phyloP scores from a whole-genome alignment of 306 rosid species.

The Abrus precatorius region DNA sequence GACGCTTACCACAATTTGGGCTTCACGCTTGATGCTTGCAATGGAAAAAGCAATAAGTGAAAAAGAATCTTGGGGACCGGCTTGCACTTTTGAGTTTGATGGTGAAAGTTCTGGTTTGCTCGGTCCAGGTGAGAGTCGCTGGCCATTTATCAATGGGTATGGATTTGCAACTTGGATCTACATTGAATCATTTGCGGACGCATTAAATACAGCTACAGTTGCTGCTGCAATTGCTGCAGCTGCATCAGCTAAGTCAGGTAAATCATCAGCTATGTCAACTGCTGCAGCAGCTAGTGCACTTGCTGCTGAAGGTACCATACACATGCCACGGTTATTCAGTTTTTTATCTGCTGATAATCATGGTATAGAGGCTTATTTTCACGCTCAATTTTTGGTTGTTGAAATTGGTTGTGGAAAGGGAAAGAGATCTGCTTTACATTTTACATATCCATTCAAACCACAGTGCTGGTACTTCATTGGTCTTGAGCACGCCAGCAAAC shows the following conservation, averaged over 20 bases:
- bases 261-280: constrained; percentile 98
- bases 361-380: constrained; percentile 98
- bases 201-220: constrained; percentile 95
- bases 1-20: constrained; percentile 83
- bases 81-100: constrained; percentile 93
- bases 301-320: constrained; percentile 97
- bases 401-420: constrained; percentile 94
- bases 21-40: constrained; percentile 79
- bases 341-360: constrained; percentile 96
- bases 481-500: constrained; percentile 86
- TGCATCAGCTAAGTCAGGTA: constrained; percentile 94
- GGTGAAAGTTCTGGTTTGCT: constrained; percentile 99
- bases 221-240: constrained; percentile 99
- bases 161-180: constrained; percentile 99
- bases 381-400: constrained; percentile 97
- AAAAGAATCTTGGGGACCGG: constrained; percentile 95
- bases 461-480: constrained; percentile 99
- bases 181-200: constrained; percentile 97
- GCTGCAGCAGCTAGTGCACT: constrained; percentile 99
- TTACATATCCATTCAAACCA: constrained; percentile 96
- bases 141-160: constrained; percentile 96
- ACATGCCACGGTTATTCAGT: constrained; percentile 97
- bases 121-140: constrained; percentile 97
- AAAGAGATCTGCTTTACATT: constrained; percentile 93
- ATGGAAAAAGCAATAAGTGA: constrained; percentile 88